Evolutionary conservation across 31 red algal genomes (phyloP), one percentile per base, ranked within the genome.

Genomic region (Bonnemaisonia californica): DNA sequence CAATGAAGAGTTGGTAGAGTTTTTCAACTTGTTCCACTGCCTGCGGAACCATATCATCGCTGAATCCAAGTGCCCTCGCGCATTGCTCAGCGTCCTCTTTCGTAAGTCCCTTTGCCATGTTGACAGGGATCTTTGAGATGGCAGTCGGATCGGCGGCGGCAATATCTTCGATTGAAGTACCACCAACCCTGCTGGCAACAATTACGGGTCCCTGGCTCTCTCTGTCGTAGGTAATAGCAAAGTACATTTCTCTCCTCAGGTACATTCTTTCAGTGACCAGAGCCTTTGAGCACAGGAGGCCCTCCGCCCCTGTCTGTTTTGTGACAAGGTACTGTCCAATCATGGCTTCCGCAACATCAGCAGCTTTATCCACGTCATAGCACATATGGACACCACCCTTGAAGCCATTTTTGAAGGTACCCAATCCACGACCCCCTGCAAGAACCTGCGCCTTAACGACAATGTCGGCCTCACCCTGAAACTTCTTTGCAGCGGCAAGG

Each of bases 141-240:
- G 89, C 84, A 28, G 83, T 81, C 3, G 96, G 96, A 74, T 92
- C 81, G 13, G 83, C 70, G 33, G 69, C 85, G 0, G 96, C 96
- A 80, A 98, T 98, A 60, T 95, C 96, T 63, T 98, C 96, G 35
- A 98, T 98, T n/a, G 89, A 93, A 39, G 93, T 95, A 30, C 96
- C 96, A 13, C 96, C 96, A 13, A 79, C 65, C 47, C 67, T 73
- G 27, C 75, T 83, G 12, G 80, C 93, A 31, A 98, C 77, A 59
- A 93, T 86, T 0, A 94, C 83, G 1, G 96, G 92, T 9, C 93
- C 93, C 76, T 98, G 92, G 22, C 83, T 82, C 61, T 89, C 90
- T 54, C 96, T 71, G 70, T 98, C 96, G 62, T 95, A 95, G 33
- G 81, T 85, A 74, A 98, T 81, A 8, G 89, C 96, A 71, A 95